These are phyloP conservation scores for Leptodermis oblonga DNA, from an alignment of 257 asterid species.

Conservation along the genomic window DNA sequence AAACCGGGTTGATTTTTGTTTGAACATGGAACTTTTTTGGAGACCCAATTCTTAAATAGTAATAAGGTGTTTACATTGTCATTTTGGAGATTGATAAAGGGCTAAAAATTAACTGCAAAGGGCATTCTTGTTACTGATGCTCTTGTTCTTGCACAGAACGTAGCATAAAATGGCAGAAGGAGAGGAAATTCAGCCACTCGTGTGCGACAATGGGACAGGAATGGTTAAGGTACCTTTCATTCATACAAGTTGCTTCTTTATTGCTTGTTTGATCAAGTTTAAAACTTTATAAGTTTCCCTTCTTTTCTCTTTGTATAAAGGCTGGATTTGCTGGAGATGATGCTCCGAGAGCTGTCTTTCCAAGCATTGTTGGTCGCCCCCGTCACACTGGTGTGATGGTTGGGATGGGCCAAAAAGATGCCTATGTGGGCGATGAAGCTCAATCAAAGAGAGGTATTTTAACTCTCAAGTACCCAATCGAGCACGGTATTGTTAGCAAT, in stretches of 20 bases:
- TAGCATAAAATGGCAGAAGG: constrained; percentile 37
- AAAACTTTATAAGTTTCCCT: neutral
- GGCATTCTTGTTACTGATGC: neutral
- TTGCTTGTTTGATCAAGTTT: constrained; percentile 1
- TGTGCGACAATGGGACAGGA: constrained; percentile 48
- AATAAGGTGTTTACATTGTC: neutral
- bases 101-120: neutral
- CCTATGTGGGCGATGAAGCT: constrained; percentile 91
- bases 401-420: constrained; percentile 93
- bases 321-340: constrained; percentile 99
- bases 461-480: constrained; percentile 84
- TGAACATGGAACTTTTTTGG: neutral
- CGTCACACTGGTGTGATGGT: constrained; percentile 98
- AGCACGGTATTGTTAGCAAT: constrained; percentile 88
- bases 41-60: too few species aligned
- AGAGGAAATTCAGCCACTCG: constrained; percentile 44
- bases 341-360: constrained; percentile 93
- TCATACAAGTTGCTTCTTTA: neutral
- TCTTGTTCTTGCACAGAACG: constrained; percentile 20
- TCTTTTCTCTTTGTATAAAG: constrained; percentile 26
- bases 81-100: neutral
- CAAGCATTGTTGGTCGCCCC: constrained; percentile 89
- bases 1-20: neutral
- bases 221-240: constrained; percentile 38
- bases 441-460: constrained; percentile 88